Percentiles rank a stretch among this genome's conserved stretches.
Conservation (phyloP, 2,329 filamentous ascomycete genomes). For the Epichloe elymi region DNA sequence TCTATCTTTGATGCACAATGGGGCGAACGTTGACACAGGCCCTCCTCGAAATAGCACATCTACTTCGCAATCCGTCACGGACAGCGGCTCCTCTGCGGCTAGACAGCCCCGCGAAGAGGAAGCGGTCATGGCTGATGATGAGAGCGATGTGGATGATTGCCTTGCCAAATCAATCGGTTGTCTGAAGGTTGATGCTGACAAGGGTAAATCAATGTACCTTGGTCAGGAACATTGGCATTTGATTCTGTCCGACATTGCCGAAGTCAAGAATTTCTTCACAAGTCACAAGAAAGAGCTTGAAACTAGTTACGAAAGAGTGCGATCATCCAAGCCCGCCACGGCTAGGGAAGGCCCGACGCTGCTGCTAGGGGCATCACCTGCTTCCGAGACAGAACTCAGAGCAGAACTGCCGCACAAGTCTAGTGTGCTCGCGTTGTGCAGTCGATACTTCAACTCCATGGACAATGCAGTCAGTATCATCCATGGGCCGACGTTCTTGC, state of each 20-base stretch:
- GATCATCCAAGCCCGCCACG: constrained; percentile 49
- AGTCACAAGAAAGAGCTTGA: constrained; percentile 83
- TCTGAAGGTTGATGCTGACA: constrained; percentile 66
- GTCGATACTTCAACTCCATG: constrained; percentile 80
- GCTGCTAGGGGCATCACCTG: constrained; percentile 60
- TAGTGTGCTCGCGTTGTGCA: constrained; percentile 71
- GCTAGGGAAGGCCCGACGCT: constrained; percentile 59
- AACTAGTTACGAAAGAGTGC: constrained; percentile 64
- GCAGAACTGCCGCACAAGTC: constrained; percentile 68
- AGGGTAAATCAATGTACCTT: constrained; percentile 67
- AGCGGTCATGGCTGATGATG: constrained; percentile 37
- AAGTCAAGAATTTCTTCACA: constrained; percentile 84
- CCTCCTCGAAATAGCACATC: constrained; percentile 20
- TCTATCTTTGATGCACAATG: constrained; percentile 85
- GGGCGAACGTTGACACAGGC: constrained; percentile 37
- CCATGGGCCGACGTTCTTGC: constrained; percentile 74
- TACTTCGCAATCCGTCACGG: constrained; percentile 24
- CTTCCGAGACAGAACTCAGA: constrained; percentile 64
- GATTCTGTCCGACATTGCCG: constrained; percentile 68
- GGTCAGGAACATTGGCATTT: constrained; percentile 77
- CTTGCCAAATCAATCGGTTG: constrained; percentile 64
- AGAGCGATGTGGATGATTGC: constrained; percentile 57
- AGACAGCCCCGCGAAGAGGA: constrained; percentile 45
- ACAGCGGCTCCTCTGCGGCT: constrained; percentile 29
- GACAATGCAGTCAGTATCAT: constrained; percentile 60